Evolutionary conservation across 495 filamentous ascomycete genomes (phyloP), one percentile per base, ranked within the genome.

Genomic region (Stereocaulon alpinum): DNA sequence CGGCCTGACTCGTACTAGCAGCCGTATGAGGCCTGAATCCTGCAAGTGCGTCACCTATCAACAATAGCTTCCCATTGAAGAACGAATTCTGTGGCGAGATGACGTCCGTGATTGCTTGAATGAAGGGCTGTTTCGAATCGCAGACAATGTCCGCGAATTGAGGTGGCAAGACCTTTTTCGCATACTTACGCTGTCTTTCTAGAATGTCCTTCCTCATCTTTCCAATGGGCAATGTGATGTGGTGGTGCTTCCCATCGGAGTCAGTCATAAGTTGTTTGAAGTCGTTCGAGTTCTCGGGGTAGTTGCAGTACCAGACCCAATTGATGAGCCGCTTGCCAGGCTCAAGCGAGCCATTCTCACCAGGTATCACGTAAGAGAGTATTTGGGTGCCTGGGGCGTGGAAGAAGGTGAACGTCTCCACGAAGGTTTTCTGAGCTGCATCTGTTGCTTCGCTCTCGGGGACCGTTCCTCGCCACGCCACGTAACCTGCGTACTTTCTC

Each of bases 291-390:
- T 67, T 69, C 44, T 70, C 70, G 9, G 74, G 68, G 60, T 77
- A 81, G 58, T 82, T 82, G 55, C 69, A 71, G 63, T 83, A 84
- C 69, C 78, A 84, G 49, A 83, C 80, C 59, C 75, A 80, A 63
- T 82, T 84, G 44, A 81, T 71, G 9, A 78, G 72, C 2, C 79
- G 72, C 15, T 76, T 55, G 14, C 75, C 79, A 0, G 69, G 69
- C 43, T 76, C 68, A 10, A 78, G 69, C 5, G 71, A 71, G 7
- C 79, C 77, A 51, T 79, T 67, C 17, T 70, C 59, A 2, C 78
- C 80, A 0, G 80, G 47, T 6, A 52, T 52, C 4, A 77, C 69
- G 61, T 84, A 82, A 17, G 74, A 73, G 12, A 76, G 68, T 59
- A 76, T 74, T 59, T 79, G 72, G 14, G 74, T 64, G n/a, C 71